Percentiles rank a stretch among this genome's conserved stretches.
Conservation (phyloP, 305 asterid species). For the Solanum hybrid region DNA sequence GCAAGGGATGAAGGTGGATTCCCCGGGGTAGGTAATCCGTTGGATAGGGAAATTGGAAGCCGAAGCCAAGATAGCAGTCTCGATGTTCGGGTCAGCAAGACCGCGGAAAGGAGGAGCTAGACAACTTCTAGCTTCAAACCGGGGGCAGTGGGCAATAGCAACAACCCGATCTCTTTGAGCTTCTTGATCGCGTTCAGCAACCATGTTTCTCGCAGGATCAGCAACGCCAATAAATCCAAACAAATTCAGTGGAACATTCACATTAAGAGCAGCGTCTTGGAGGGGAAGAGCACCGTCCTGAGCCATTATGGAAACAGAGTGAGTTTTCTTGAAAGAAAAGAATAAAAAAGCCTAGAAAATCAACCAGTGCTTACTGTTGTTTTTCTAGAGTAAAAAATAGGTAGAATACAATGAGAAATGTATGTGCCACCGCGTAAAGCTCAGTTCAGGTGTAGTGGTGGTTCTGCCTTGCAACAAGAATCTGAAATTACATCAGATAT, state of each 20-base stretch:
- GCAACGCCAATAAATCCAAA: not conserved
- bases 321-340: not conserved
- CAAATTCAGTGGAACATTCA: not conserved
- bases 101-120: not conserved
- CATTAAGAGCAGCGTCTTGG: not conserved
- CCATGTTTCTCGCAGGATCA: not conserved
- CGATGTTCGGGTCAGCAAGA: not conserved
- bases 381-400: not conserved
- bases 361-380: not conserved
- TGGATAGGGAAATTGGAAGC: not conserved
- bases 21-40: not conserved
- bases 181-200: not conserved
- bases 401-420: not conserved
- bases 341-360: not conserved
- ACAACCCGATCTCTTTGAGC: not conserved
- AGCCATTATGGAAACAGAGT: not conserved
- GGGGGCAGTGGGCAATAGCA: not conserved
- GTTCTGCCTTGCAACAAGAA: not conserved
- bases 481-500: not conserved
- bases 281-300: not conserved
- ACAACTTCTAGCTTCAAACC: not conserved
- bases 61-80: not conserved
- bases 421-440: not conserved
- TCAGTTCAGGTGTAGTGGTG: not conserved
- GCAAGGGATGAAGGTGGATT: not conserved